Base-by-base conservation (phyloP, 1,284 basidiomycete genomes). In the Pterula multifida region DNA sequence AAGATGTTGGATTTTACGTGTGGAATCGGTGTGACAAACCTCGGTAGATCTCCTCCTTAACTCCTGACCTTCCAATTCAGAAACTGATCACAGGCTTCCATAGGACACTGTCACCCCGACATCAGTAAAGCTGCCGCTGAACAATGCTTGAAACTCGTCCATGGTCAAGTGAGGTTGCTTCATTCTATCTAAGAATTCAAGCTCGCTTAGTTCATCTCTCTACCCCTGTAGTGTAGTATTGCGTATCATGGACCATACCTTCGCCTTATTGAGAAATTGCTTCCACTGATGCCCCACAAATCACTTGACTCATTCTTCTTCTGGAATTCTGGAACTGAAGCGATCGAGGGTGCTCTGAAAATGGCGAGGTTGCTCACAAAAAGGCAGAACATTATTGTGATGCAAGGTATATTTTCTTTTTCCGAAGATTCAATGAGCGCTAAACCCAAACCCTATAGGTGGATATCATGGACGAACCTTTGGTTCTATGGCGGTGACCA, bases 301-400 rank as follows among this genome's bases (percentile, higher is more conserved):
- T 92, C 90, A 2, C 75, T 97, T 42, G 87, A 94, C 66, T 90
- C 90, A 17, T 94, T 97, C 75, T 95, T 90, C 75, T 89, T 94
- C 67, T 91, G 88, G 87, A 97, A 93, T 71, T 95, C 91, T 3
- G 92, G 91, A 13, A 85, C 90, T 2, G 93, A 96, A 63, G 92
- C 90, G 0, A 76, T 92, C 36, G 90, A 96, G 66, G 89, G 81
- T 1, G 72, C 85, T 1, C 63, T 93, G 53, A 92, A 92, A 67
- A 79, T 89, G 67, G 86, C 89, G 1, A 78, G 93, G 36, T 64
- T 66, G 15, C 70, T 83, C 28, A 96, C 92, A 1, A 78, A 80
- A 45, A 75, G 79, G 55, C 89, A 90, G 63, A 93, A 95, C 62
- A 79, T 97, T 55, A 91, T 97, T 55, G 73, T 80, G 52, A 90